Evolutionary conservation across 495 filamentous ascomycete species (phyloP), one percentile per base, ranked within the genome.

Genomic region (Xylaria nigripes): DNA sequence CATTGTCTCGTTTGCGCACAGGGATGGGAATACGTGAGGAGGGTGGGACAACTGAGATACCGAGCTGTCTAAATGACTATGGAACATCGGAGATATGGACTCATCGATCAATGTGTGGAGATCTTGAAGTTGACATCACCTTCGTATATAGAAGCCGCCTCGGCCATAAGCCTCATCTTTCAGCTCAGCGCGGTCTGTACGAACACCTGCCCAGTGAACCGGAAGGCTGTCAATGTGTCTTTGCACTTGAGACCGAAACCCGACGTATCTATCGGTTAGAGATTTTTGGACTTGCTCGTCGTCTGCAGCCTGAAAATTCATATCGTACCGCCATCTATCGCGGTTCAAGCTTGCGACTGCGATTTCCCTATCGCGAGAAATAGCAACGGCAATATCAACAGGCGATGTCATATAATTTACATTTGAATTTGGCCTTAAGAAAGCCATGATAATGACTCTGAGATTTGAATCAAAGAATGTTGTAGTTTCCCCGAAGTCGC

Each of bases 401-500:
- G 55, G 62, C 0, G 68, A 64, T 19, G 64, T 66, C 4, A 60
- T 70, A 36, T 61, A 66, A 12, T 64, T 65, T 2, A 50, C 56
- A 4, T 59, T 67, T 1, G 72, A 68, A 12, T 66, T 52, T 15
- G 68, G 63, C 9, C 73, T 76, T 16, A 83, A 51, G 24, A 71
- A 80, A 0, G 81, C 81, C 75, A 86, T 76, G 6, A 82, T 38
- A n/a, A 78, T 60, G 38, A 83, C 58, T 19, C 77, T 65, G 0
- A 84, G 22, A 40, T 71, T 74, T 9, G 61, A 48, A 16, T 68
- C 57, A 12, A 73, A 56, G 30, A 76, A 64, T 0, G 60, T 65
- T 0, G 61, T 23, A 21, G 6, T 51, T 0, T 62, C 63, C 8
- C 75, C 75, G 27, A 81, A 71, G 23, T 81, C 70, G 25, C 74